These are phyloP conservation scores for Pseudevernia furfuracea DNA, from an alignment of 495 filamentous ascomycete species.

Conservation along the genomic window DNA sequence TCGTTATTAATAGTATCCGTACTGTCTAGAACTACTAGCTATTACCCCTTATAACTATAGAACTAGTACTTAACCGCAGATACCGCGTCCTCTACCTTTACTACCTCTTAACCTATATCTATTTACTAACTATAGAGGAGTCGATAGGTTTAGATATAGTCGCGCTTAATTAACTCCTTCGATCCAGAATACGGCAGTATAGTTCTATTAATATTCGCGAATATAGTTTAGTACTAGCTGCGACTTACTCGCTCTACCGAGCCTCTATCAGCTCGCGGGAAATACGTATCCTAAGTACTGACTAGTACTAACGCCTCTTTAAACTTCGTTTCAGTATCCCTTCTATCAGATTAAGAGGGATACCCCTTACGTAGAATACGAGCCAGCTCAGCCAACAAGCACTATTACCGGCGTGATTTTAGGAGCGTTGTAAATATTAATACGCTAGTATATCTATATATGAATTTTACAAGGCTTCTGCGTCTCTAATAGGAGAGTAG, in stretches of 20 bases:
- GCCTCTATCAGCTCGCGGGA: neutral
- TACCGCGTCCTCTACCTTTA: conserved; percentile 13
- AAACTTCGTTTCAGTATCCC: neutral
- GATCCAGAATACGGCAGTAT: neutral
- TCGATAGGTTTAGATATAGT: neutral
- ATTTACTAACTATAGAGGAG: neutral
- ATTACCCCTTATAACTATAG: conserved; percentile 2
- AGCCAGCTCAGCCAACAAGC: too few species aligned
- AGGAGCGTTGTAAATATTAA: too few species aligned
- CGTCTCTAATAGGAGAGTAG: too few species aligned
- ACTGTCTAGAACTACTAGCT: conserved; percentile 11
- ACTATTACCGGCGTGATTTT: too few species aligned
- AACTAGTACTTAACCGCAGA: conserved; percentile 14
- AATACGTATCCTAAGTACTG: neutral
- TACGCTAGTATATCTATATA: too few species aligned
- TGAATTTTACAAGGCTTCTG: too few species aligned
- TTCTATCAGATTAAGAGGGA: neutral
- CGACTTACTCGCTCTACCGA: neutral
- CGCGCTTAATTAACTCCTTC: neutral
- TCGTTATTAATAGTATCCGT: conserved; percentile 4
- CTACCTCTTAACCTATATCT: neutral
- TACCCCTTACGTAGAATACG: neutral
- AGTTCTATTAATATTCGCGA: neutral
- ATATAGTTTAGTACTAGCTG: neutral
- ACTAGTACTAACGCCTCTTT: neutral